Conservation (phyloP, 2,329 filamentous ascomycete species). For the Colletotrichum ledebouriae region DNA sequence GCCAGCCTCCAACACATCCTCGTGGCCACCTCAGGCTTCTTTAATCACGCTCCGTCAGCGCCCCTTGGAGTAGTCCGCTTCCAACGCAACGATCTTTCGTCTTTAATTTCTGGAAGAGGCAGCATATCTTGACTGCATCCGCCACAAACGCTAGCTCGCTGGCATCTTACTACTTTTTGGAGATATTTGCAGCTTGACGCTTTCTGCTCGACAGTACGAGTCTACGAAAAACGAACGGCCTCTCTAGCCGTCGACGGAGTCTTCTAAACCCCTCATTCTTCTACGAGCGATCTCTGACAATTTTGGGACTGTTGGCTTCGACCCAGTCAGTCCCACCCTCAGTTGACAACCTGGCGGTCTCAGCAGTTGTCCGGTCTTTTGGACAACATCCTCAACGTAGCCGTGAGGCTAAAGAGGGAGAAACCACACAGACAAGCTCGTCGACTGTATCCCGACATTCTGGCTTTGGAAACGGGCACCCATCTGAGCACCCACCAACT, state of each 20-base stretch:
- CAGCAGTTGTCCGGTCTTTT: constrained; percentile 41
- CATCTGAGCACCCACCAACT: constrained; percentile 14
- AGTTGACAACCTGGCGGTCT: constrained; percentile 43
- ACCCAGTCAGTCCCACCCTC: constrained; percentile 42
- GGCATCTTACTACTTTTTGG: neutral
- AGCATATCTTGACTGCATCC: constrained; percentile 3
- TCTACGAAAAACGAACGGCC: constrained; percentile 11
- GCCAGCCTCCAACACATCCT: constrained; percentile 28
- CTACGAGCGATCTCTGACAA: constrained; percentile 20
- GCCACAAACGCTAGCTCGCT: constrained; percentile 2
- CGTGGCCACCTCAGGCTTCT: constrained; percentile 21
- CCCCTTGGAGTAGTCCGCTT: neutral
- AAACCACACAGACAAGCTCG: constrained; percentile 43
- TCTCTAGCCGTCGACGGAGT: constrained; percentile 13
- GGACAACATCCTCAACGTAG: constrained; percentile 41
- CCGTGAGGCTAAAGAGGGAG: constrained; percentile 44
- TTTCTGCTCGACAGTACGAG: neutral
- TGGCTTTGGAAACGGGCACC: constrained; percentile 24
- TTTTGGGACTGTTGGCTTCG: constrained; percentile 43
- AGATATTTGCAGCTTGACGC: neutral
- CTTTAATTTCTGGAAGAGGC: neutral
- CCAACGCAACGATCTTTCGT: neutral
- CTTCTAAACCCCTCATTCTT: neutral
- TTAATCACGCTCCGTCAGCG: constrained; percentile 8
- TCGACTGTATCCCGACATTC: constrained; percentile 17